phyloP scores from a whole-genome alignment of 169 alveolate species.

The Theileria equi region DNA sequence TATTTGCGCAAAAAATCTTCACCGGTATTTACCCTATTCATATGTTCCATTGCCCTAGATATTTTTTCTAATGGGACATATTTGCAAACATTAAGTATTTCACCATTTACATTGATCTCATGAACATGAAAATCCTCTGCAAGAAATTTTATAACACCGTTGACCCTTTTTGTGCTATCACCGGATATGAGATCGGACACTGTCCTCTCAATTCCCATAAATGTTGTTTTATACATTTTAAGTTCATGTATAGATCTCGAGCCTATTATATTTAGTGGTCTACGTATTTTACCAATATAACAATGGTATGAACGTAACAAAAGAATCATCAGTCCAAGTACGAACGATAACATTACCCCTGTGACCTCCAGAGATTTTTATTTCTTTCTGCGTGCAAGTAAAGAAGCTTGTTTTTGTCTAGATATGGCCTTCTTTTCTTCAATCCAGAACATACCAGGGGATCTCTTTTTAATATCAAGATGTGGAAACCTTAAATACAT shows the following conservation, averaged over 20 bases:
- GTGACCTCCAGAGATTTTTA: conserved; percentile 28
- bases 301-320: too few species aligned
- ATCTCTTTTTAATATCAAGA: conserved; percentile 60
- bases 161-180: conserved; percentile 31
- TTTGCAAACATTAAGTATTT: conserved; percentile 9
- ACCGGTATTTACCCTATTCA: conserved; percentile 20
- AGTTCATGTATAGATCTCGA: background rate
- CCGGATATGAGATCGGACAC: conserved; percentile 37
- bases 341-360: background rate
- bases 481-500: conserved; percentile 72
- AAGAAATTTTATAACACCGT: conserved; percentile 37
- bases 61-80: background rate
- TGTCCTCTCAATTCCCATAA: conserved; percentile 48
- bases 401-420: conserved; percentile 73
- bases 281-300: too few species aligned
- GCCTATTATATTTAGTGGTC: too few species aligned
- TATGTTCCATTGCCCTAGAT: conserved; percentile 25
- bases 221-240: background rate
- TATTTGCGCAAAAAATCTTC: conserved; percentile 17
- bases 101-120: conserved; percentile 50
- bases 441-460: conserved; percentile 75
- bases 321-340: background rate
- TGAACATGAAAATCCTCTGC: conserved; percentile 56
- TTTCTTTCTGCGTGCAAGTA: conserved; percentile 63
- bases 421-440: conserved; percentile 73